These are phyloP conservation scores for Apiotrichum porosum DNA, from an alignment of 1,284 basidiomycete genomes.

Conservation along the genomic window DNA sequence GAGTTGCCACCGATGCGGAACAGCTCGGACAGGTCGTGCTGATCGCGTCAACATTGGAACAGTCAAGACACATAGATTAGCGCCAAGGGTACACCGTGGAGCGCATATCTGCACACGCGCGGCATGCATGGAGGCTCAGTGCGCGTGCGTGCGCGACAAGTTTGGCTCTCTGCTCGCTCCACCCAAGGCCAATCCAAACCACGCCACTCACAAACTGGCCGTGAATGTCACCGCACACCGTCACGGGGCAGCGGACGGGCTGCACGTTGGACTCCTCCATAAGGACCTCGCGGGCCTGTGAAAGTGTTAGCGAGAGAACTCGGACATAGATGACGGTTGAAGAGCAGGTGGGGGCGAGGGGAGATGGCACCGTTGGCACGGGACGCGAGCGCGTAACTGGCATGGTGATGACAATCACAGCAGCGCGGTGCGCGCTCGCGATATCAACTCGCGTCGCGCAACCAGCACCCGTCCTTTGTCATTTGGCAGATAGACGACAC, in stretches of 20 bases:
- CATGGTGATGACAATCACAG: background rate
- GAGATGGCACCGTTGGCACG: too few species aligned
- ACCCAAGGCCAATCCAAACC: too few species aligned
- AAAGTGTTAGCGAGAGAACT: slow-evolving; percentile 1
- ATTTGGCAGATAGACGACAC: too few species aligned
- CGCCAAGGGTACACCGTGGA: too few species aligned
- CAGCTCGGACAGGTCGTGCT: slow-evolving; percentile 98
- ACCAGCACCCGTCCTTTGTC: too few species aligned
- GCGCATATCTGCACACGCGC: too few species aligned
- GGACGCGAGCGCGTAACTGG: background rate
- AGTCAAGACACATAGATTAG: too few species aligned
- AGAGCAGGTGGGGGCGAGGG: background rate
- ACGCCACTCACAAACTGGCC: slow-evolving; percentile 88
- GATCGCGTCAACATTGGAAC: slow-evolving; percentile 12
- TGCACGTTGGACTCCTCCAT: slow-evolving; percentile 98
- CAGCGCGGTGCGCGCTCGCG: background rate
- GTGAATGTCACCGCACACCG: slow-evolving; percentile 97
- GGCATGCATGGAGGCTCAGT: too few species aligned
- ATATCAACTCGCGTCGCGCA: too few species aligned
- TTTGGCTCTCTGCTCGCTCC: background rate
- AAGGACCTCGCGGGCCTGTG: slow-evolving; percentile 94
- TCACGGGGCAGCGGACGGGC: slow-evolving; percentile 94
- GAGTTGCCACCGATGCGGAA: slow-evolving; percentile 99
- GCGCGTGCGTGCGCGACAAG: background rate
- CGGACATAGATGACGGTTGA: too few species aligned